phyloP scores from a whole-genome alignment of 768 basidiomycete species.

The Tricholoma hemisulphureum region DNA sequence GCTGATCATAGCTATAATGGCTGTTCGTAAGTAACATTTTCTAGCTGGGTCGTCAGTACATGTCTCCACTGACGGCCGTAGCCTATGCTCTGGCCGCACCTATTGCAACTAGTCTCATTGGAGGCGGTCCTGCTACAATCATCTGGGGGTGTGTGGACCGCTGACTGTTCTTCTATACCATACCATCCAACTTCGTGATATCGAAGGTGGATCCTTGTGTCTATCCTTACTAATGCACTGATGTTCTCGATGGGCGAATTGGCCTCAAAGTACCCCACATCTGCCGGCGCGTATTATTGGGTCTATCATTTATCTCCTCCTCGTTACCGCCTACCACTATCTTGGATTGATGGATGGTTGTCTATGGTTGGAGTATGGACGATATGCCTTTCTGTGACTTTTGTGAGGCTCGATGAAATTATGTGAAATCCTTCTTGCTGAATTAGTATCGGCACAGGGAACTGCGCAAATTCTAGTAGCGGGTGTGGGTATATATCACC shows the following conservation, averaged over 20 bases:
- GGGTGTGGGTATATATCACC: conserved; percentile 55
- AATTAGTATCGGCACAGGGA: conserved; percentile 31
- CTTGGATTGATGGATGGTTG: conserved; percentile 71
- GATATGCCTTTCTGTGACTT: conserved; percentile 60
- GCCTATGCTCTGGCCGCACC: conserved; percentile 56
- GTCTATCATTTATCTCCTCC: conserved; percentile 58
- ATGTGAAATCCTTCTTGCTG: not conserved
- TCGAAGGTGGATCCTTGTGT: conserved; percentile 50
- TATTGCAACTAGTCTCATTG: conserved; percentile 53
- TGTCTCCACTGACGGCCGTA: conserved; percentile 24
- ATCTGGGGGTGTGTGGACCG: conserved; percentile 49
- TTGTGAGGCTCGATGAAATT: conserved; percentile 37
- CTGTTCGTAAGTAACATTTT: conserved; percentile 49
- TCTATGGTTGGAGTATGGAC: conserved; percentile 71
- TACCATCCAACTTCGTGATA: not conserved
- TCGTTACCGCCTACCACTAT: conserved; percentile 46
- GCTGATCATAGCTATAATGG: conserved; percentile 48
- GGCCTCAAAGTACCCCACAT: conserved; percentile 59
- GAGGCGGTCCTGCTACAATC: conserved; percentile 54
- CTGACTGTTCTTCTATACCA: not conserved
- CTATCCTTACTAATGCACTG: conserved; percentile 44
- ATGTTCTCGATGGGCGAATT: conserved; percentile 59
- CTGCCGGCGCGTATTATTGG: conserved; percentile 67
- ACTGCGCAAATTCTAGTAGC: conserved; percentile 61
- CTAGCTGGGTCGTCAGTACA: not conserved